Evolutionary conservation across 2,329 filamentous ascomycete genomes (phyloP), one percentile per base, ranked within the genome.

Genomic region (Hymenoscyphus linearis): DNA sequence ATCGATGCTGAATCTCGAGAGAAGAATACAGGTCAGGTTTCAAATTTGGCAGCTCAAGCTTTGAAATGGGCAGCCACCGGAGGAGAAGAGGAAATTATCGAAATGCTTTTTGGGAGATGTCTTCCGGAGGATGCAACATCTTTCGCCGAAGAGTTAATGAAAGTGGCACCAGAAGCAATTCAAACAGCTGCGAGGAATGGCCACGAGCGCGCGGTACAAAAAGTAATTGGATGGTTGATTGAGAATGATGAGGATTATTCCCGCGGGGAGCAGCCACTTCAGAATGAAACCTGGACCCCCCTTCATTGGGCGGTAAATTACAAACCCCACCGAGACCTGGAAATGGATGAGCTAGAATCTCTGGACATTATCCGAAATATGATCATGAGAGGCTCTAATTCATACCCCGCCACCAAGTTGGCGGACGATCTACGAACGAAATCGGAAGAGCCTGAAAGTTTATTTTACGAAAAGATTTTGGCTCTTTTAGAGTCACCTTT

Each of bases 251-350:
- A 54, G 14, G 52, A 35, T 18, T 31, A 35, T 54, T 34, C 52
- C 31, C 52, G 34, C 26, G 10, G 54, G 10, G 25, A 26, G 22
- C 18, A 14, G 16, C 14, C 22, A 12, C 16, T 16, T 1, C 3
- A 44, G 9, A 22, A 7, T 12, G 14, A 27, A 37, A 56, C n/a
- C 16, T 56, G 54, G 54, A 56, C 54, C 25, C 54, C 54, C 13
- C 54, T 56, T 13, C 54, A 56, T 36, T 56, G 54, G 35, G 54
- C 18, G 6, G 54, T 56, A 9, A 56, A 40, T 27, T 56, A 56
- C 13, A 56, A 37, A 16, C 2, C 34, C 10, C 16, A n/a, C 25
- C 12, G 35, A 14, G 35, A 26, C 22, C 4, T 10, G n/a, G 12
- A 47, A 7, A 10, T 22, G 22, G 18, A 47, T 9, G 40, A 47